Percentiles rank a stretch among this genome's conserved stretches.
Conservation (phyloP, 2,329 filamentous ascomycete genomes). For the Fonsecaea erecta region DNA sequence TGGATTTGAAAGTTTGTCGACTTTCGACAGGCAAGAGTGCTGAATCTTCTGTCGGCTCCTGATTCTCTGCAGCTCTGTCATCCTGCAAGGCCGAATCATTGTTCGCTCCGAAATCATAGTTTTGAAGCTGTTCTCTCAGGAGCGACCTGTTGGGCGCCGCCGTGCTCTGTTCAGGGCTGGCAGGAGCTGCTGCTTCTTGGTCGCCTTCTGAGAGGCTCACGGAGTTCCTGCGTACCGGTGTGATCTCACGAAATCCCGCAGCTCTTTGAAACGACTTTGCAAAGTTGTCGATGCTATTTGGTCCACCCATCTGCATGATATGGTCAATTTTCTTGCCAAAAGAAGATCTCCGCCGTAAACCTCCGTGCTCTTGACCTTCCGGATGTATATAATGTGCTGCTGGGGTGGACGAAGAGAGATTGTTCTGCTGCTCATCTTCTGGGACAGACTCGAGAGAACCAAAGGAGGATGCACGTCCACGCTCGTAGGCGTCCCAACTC, state of each 20-base stretch:
- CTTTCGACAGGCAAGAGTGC: constrained; percentile 26
- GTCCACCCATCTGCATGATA: constrained; percentile 73
- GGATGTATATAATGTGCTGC: constrained; percentile 27
- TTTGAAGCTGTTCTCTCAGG: constrained; percentile 41
- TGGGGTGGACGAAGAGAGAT: constrained; percentile 30
- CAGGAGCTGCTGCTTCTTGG: constrained; percentile 57
- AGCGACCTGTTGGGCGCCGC: constrained; percentile 37
- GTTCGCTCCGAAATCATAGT: constrained; percentile 19
- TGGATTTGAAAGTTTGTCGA: constrained; percentile 22
- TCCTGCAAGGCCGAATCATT: constrained; percentile 40
- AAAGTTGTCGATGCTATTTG: constrained; percentile 94
- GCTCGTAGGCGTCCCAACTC: constrained; percentile 41
- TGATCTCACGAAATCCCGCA: constrained; percentile 83
- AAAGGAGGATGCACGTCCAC: constrained; percentile 40
- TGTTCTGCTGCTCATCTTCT: constrained; percentile 37
- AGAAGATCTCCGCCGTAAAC: constrained; percentile 42
- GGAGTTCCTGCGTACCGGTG: constrained; percentile 71
- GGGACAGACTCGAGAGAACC: constrained; percentile 40
- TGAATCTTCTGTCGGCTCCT: constrained; percentile 38
- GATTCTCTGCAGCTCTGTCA: constrained; percentile 27
- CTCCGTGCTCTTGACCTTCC: constrained; percentile 28
- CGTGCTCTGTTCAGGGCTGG: constrained; percentile 30
- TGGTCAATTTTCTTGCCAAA: constrained; percentile 56
- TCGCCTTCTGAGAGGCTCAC: constrained; percentile 66
- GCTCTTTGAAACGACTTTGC: constrained; percentile 90